Evolutionary conservation across 208 protist genomes (phyloP), one percentile per base, ranked within the genome.

Genomic region (Trypanosoma conorhini): DNA sequence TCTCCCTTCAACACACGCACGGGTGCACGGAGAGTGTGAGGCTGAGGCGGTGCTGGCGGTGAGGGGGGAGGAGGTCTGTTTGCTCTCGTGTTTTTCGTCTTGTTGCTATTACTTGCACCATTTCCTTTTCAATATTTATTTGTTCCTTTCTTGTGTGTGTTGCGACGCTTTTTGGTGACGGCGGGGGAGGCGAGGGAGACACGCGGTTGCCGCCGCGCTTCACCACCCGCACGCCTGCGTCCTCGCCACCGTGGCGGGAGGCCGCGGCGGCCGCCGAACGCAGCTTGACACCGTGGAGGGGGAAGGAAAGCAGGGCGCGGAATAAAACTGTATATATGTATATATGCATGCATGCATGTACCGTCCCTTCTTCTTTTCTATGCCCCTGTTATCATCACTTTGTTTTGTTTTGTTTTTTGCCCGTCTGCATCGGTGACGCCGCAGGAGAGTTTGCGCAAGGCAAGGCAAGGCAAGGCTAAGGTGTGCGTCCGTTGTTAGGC

Each of bases 331-430:
- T 38, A 38, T n/a, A 38, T 38, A 38, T 9, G 2, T 7, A 38
- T 38, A 38, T 9, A 38, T n/a, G 21, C 66, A 56, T 40, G 31
- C 31, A 31, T 22, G 0, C 19, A 15, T 21, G 30, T 5, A 28
- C 7, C 62, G 54, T 74, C 46, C 35, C 48, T 74, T 74, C n/a
- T 60, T 70, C 4, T 30, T 72, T 62, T 54, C 67, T 59, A 33
- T 65, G 33, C 33, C 33, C 7, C 33, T 38, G n/a, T n/a, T n/a
- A n/a, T n/a, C n/a, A n/a, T n/a, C n/a, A n/a, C 33, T 38, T 38
- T 42, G 9, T 44, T 65, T 52, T 33, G 70, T 0, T 51, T 65
- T 30, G 35, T 75, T 5, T 79, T 62, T 69, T 76, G 62, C 9
- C 46, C 48, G 51, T 10, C 33, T 30, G 22, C 42, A 19, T 46